Conservation (phyloP, 805 yeast species). For the Candida chauliodis region DNA sequence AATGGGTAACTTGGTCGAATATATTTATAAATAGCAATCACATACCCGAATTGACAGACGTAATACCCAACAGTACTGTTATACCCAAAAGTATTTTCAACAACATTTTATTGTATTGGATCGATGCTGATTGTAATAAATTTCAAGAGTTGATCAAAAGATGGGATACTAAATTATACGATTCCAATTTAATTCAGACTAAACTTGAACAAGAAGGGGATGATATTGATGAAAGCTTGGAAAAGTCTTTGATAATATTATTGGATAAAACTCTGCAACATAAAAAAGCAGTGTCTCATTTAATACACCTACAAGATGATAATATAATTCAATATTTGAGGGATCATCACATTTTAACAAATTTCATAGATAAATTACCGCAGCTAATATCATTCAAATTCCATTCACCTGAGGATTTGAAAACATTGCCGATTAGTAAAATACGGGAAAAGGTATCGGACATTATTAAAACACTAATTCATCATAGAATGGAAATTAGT, state of each 20-base stretch:
- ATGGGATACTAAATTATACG: constrained; percentile 62
- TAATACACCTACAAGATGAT: constrained; percentile 53
- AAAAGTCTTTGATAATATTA: constrained; percentile 47
- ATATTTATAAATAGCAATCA: constrained; percentile 49
- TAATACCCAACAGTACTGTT: constrained; percentile 47
- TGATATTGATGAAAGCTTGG: constrained; percentile 26
- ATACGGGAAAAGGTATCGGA: constrained; percentile 39
- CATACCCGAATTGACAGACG: constrained; percentile 42
- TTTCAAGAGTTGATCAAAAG: constrained; percentile 41
- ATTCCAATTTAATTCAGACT: constrained; percentile 39
- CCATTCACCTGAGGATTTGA: constrained; percentile 29
- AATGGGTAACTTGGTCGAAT: constrained; percentile 67
- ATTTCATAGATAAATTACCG: constrained; percentile 48
- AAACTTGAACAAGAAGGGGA: constrained; percentile 33
- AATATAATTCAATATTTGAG: constrained; percentile 56
- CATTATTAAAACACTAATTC: constrained; percentile 54
- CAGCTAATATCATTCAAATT: constrained; percentile 45
- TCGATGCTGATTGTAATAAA: constrained; percentile 22
- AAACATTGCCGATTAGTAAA: constrained; percentile 36
- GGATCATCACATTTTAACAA: constrained; percentile 57
- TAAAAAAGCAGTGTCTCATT: constrained; percentile 58
- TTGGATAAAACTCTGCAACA: constrained; percentile 59
- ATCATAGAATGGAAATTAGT: constrained; percentile 60
- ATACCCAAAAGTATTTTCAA: constrained; percentile 25
- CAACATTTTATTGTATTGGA: constrained; percentile 49